Base-by-base conservation (phyloP, 805 yeast genomes). In the Ascoidea asiatica region DNA sequence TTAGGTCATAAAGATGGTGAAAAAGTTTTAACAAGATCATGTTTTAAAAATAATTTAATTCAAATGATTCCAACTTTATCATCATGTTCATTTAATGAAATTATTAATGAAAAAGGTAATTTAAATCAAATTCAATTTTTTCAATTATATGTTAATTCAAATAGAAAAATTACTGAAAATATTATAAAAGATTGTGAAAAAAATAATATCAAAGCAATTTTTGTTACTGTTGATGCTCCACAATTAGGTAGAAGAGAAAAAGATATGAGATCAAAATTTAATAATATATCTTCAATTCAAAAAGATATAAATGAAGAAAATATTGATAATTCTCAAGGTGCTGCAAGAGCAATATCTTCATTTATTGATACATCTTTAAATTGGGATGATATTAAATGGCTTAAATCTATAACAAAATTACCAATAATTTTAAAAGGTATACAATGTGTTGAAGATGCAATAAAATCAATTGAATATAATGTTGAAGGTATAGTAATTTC, bases 41-140 rank as follows among this genome's bases (percentile, higher is more conserved):
- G 94, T 22, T 86, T 77, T 38, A 69, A 72, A 46, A 81, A 83
- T 45, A 76, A 67, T 39, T 67, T 79, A 29, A 77, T 82, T 46
- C 97, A 89, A 62, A 89, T 89, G 97, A 80, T 89, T 46, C 89
- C 96, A 4, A 89, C 95, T 1, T 68, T 87, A 53, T 90, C 97
- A 1, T 83, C 95, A 5, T 85, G 88, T 58, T 78, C 95, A 2
- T 72, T 86, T 50, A 92, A 87, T 53, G 97, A 88, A 58, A 83
- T 88, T 48, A 75, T 81, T 3, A 86, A 75, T 46, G 84, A 80
- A 4, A 79, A 81, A 23, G 63, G 62, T 1, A 76, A 73, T 13
- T 13, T 20, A 35, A 69, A 69, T 37, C 95, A 88, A 58, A 69
- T 80, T 6, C 89, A 85, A 29, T 88, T 96, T 96, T 77, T 77